Evolutionary conservation across 768 basidiomycete genomes (phyloP).

Genomic region (Amyloporia xantha): DNA sequence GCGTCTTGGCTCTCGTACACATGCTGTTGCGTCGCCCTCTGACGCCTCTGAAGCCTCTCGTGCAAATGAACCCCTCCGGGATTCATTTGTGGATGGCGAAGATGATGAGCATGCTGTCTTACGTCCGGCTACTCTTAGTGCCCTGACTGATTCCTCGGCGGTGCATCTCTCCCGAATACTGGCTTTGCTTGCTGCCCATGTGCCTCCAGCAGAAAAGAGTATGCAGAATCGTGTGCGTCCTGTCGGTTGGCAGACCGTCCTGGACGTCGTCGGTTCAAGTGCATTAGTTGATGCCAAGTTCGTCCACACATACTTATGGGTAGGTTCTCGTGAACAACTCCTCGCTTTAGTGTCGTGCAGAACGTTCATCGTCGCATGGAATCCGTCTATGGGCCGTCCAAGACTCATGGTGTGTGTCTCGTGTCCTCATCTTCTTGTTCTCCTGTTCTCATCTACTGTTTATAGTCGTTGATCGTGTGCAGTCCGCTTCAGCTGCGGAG

Average conservation of each 20-base stretch:
- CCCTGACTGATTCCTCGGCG: slow-evolving; percentile 38
- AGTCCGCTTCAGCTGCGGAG: not conserved
- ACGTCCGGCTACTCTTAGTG: slow-evolving; percentile 26
- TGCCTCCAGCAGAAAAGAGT: slow-evolving; percentile 47
- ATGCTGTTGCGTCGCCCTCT: slow-evolving; percentile 1
- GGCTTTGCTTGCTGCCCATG: slow-evolving; percentile 46
- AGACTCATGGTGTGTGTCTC: slow-evolving; percentile 4
- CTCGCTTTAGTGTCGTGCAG: slow-evolving; percentile 6
- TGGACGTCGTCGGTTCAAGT: slow-evolving; percentile 43
- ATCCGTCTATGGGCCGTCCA: slow-evolving; percentile 5
- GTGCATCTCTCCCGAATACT: slow-evolving; percentile 46
- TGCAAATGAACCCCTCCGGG: too few species aligned
- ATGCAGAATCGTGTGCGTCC: slow-evolving; percentile 61
- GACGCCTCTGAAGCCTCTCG: slow-evolving; percentile 1
- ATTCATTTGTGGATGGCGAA: slow-evolving; percentile 7
- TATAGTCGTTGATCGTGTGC: slow-evolving; percentile 5
- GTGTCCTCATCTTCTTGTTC: too few species aligned
- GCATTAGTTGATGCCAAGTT: slow-evolving; percentile 26
- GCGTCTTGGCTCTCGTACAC: slow-evolving; percentile 9
- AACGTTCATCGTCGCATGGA: slow-evolving; percentile 12
- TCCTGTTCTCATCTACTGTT: not conserved
- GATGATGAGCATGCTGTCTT: slow-evolving; percentile 25
- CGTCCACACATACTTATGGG: slow-evolving; percentile 1
- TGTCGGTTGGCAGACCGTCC: slow-evolving; percentile 57
- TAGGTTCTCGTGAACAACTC: not conserved